phyloP scores from a whole-genome alignment of 805 yeast genomes.

The Suhomyces kilbournensis region DNA sequence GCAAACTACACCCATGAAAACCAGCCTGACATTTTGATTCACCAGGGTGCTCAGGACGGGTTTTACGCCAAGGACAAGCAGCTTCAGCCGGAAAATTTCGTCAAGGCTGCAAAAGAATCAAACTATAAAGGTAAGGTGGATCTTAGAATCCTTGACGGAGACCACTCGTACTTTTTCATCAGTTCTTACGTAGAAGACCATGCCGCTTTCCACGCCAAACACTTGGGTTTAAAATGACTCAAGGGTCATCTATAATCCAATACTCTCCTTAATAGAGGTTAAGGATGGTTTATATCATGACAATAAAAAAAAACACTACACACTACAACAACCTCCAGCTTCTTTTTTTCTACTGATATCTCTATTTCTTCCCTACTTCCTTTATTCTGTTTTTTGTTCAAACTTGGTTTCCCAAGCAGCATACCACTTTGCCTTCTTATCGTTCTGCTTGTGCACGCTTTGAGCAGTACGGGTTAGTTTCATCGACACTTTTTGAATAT shows the following conservation, averaged over 20 bases:
- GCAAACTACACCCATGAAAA: slow-evolving; percentile 43
- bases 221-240: slow-evolving; percentile 33
- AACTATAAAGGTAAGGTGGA: slow-evolving; percentile 59
- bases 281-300: neutral
- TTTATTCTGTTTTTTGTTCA: neutral
- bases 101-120: slow-evolving; percentile 56
- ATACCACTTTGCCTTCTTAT: slow-evolving; percentile 58
- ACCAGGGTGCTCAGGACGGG: slow-evolving; percentile 77
- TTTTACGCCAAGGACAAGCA: slow-evolving; percentile 61
- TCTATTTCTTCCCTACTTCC: neutral
- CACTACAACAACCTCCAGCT: neutral
- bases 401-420: slow-evolving; percentile 52
- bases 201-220: slow-evolving; percentile 81
- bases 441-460: slow-evolving; percentile 46
- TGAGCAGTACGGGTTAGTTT: slow-evolving; percentile 39
- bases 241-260: neutral
- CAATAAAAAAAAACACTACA: neutral
- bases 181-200: slow-evolving; percentile 78
- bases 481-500: slow-evolving; percentile 25
- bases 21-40: slow-evolving; percentile 66
- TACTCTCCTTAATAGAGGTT: neutral
- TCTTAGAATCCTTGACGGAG: slow-evolving; percentile 70
- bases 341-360: neutral
- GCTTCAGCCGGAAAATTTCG: slow-evolving; percentile 72
- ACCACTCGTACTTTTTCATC: slow-evolving; percentile 87